phyloP scores from a whole-genome alignment of 2,329 filamentous ascomycete species.

The Talaromyces marneffei region DNA sequence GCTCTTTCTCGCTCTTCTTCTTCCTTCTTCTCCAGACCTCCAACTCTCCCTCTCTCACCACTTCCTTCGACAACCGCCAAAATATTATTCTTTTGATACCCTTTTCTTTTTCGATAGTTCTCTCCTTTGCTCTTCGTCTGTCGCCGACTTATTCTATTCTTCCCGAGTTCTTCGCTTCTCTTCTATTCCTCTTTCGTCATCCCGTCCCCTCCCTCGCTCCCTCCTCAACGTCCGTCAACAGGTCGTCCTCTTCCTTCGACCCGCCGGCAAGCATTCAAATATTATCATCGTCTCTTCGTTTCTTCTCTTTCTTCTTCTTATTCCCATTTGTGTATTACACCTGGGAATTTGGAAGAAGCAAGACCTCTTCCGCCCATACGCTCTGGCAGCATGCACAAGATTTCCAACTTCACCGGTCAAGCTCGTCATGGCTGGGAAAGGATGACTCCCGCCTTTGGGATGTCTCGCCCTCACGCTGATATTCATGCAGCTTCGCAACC shows the following conservation, averaged over 20 bases:
- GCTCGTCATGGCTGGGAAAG: slow-evolving; percentile 63
- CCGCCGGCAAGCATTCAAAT: slow-evolving; percentile 15
- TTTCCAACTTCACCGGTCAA: slow-evolving; percentile 61
- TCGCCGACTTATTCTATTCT: slow-evolving; percentile 19
- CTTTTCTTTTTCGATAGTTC: slow-evolving; percentile 14
- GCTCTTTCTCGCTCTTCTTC: not conserved
- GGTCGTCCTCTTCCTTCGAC: slow-evolving; percentile 16
- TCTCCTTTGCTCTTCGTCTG: slow-evolving; percentile 22
- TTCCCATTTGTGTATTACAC: slow-evolving; percentile 24
- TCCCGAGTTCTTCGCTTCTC: not conserved
- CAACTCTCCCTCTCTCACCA: not conserved
- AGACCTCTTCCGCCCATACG: slow-evolving; percentile 16
- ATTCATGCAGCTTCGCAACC: slow-evolving; percentile 45
- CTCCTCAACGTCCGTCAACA: slow-evolving; percentile 18
- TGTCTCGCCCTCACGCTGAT: slow-evolving; percentile 55
- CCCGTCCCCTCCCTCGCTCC: slow-evolving; percentile 6
- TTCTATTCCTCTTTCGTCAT: slow-evolving; percentile 10
- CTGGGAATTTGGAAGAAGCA: slow-evolving; percentile 30
- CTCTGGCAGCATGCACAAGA: slow-evolving; percentile 56
- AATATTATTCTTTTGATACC: slow-evolving; percentile 8
- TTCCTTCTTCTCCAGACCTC: slow-evolving; percentile 6
- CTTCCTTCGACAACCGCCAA: not conserved
- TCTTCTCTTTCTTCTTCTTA: slow-evolving; percentile 17
- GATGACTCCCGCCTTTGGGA: slow-evolving; percentile 61
- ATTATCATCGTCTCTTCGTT: slow-evolving; percentile 13